These are phyloP conservation scores for Marchantia polymorpha DNA, from an alignment of 225 moss, liverwort and hornwort genomes.

Conservation along the genomic window DNA sequence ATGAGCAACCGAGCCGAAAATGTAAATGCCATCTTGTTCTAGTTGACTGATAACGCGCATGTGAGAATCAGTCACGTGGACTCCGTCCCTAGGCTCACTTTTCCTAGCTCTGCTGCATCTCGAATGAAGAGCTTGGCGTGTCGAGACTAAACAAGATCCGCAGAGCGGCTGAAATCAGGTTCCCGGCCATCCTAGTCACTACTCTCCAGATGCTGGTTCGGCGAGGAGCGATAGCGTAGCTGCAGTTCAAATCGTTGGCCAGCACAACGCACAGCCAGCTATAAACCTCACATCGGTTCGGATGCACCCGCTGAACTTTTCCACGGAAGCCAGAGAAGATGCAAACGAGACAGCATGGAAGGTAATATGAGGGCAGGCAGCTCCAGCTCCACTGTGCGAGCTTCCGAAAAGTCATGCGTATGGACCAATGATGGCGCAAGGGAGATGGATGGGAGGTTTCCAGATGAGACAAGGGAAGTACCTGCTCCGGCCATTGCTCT, in stretches of 20 bases:
- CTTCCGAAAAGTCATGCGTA: no score
- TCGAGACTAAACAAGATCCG: neutral
- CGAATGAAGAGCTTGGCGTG: neutral
- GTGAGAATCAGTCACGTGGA: conserved; percentile 13
- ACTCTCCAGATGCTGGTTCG: neutral
- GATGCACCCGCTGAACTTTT: neutral
- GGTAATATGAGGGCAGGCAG: no score
- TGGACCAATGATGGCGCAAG: no score
- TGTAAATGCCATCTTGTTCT: neutral
- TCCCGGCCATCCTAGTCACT: neutral
- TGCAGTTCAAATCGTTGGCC: neutral
- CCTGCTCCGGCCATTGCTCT: no score
- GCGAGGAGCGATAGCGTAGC: neutral
- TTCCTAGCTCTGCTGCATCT: neutral
- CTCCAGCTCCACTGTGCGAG: no score
- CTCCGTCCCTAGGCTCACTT: neutral
- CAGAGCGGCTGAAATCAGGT: conserved; percentile 1
- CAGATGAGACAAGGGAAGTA: no score
- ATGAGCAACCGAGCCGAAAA: neutral
- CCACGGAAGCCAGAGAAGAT: neutral
- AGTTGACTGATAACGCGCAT: neutral
- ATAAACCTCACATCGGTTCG: no score
- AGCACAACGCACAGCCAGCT: neutral
- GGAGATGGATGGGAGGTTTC: no score
- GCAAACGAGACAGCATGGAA: neutral